A percentile compares a stretch with the other conserved stretches of the same genome.
Conservation (phyloP, 2,329 filamentous ascomycete genomes). For the Ceratocystis albifundus region DNA sequence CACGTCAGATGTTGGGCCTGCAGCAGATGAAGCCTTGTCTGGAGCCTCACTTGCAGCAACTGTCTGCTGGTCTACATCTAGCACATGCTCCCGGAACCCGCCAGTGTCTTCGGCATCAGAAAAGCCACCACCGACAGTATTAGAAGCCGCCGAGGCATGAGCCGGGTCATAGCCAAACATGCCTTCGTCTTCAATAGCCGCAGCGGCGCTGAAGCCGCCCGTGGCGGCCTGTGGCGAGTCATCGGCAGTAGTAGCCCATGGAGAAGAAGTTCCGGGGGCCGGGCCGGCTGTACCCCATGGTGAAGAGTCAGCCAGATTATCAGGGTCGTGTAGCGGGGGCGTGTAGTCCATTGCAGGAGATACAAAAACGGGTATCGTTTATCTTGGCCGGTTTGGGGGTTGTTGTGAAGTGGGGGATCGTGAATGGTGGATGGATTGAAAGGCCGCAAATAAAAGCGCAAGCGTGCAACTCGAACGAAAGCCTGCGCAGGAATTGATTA, state of each 20-base stretch:
- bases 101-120: neutral
- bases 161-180: conserved; percentile 13
- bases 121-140: neutral
- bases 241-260: conserved; percentile 40
- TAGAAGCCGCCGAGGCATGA: neutral
- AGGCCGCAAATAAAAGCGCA: neutral
- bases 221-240: conserved; percentile 35
- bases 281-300: conserved; percentile 47
- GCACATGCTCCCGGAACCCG: neutral
- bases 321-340: conserved; percentile 43
- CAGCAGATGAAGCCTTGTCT: neutral
- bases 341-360: conserved; percentile 44
- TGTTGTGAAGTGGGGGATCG: conserved; percentile 9
- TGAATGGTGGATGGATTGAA: neutral
- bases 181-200: conserved; percentile 16
- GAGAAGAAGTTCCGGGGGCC: conserved; percentile 36
- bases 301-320: conserved; percentile 42
- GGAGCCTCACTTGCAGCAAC: neutral
- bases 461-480: neutral
- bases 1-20: neutral
- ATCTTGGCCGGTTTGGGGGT: neutral
- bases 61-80: neutral
- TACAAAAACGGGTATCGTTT: neutral
- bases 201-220: conserved; percentile 28
- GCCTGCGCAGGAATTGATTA: neutral